Percentiles rank a stretch among this genome's conserved stretches.
These are phyloP conservation scores for Lipomyces lipofer DNA, from an alignment of 805 yeast genomes.

Conservation along the genomic window DNA sequence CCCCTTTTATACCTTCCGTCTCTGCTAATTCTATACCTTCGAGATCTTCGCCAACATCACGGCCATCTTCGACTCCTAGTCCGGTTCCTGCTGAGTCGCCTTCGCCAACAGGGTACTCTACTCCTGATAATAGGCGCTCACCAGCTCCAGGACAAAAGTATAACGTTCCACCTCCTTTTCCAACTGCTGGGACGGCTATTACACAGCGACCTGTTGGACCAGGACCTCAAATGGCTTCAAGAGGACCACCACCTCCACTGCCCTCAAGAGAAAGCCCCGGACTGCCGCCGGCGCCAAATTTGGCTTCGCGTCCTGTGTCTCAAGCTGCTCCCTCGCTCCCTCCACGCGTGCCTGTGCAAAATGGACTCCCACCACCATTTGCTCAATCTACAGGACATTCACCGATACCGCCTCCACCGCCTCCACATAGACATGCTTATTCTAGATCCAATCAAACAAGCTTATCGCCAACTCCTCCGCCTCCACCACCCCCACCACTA, in stretches of 20 bases:
- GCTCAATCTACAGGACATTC: conserved; percentile 7
- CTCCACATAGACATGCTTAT: conserved; percentile 27
- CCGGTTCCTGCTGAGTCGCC: conserved; percentile 16
- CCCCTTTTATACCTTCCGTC: conserved; percentile 28
- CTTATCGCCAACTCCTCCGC: conserved; percentile 21
- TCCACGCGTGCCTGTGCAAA: conserved; percentile 34
- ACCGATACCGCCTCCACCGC: conserved; percentile 26
- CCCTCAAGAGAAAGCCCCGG: conserved; percentile 38
- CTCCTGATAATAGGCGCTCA: conserved; percentile 5
- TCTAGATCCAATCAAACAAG: too few relatives aligned
- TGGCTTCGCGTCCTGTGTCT: conserved; percentile 23
- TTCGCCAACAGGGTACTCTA: not conserved
- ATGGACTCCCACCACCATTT: conserved; percentile 21
- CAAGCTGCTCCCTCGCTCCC: conserved; percentile 36
- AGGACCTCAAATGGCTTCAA: conserved; percentile 38
- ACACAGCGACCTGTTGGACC: conserved; percentile 36
- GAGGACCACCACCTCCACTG: conserved; percentile 40
- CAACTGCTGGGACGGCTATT: conserved; percentile 29
- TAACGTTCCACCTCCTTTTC: conserved; percentile 31
- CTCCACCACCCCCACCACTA: conserved; percentile 12
- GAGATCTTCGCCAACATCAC: conserved; percentile 33
- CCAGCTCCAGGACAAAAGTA: conserved; percentile 28
- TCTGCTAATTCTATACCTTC: conserved; percentile 33
- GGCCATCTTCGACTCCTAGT: conserved; percentile 28
- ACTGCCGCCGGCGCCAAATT: conserved; percentile 30